phyloP scores from a whole-genome alignment of 140 eudicot genomes.

The Bidens hawaiensis region DNA sequence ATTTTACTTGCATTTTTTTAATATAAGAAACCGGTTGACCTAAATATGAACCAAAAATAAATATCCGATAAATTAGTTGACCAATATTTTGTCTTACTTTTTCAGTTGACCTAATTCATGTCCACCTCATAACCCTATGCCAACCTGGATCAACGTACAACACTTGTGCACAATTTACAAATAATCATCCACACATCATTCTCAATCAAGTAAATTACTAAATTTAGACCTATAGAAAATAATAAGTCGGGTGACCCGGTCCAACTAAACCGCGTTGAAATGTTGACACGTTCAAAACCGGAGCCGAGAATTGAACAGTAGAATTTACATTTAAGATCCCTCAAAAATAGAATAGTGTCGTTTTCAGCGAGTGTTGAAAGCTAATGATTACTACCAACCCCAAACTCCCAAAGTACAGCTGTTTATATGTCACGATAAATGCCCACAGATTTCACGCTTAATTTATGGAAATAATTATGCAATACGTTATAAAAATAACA shows the following conservation, averaged over 20 bases:
- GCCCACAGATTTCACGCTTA: conserved; percentile 17
- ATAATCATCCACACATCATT: neutral
- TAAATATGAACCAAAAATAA: neutral
- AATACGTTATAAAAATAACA: neutral
- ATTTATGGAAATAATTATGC: conserved; percentile 4
- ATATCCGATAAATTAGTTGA: neutral
- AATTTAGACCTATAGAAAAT: neutral
- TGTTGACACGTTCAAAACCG: conserved; percentile 32
- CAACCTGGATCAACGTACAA: conserved; percentile 18
- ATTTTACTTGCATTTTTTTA: neutral
- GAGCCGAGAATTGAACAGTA: conserved; percentile 33
- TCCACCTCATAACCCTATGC: conserved; percentile 2
- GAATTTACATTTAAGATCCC: conserved; percentile 26
- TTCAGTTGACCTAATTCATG: conserved; percentile 21
- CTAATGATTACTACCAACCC: conserved; percentile 43
- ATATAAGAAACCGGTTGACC: conserved; percentile 6
- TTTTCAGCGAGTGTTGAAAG: conserved; percentile 47
- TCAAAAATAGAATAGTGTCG: conserved; percentile 28
- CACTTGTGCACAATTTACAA: neutral
- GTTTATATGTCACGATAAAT: conserved; percentile 23
- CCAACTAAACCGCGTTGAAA: conserved; percentile 32
- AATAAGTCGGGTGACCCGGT: conserved; percentile 28
- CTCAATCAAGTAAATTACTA: neutral
- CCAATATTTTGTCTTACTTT: conserved; percentile 30
- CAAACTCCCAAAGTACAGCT: conserved; percentile 39